Conservation (phyloP, 257 asterid species). For the Forsythia viridissima region DNA sequence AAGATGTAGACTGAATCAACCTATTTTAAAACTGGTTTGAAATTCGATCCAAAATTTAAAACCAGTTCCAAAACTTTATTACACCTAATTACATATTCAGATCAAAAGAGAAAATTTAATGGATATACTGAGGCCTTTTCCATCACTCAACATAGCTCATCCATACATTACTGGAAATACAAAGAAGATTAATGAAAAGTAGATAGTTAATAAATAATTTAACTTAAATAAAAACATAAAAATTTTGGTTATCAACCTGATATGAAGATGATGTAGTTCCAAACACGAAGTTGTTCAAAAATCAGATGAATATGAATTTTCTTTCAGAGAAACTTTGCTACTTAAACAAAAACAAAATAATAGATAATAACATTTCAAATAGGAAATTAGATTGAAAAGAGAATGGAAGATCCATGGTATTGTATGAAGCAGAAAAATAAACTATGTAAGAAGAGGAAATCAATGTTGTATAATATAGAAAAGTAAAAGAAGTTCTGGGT, state of each 20-base stretch:
- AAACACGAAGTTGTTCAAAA: conserved; percentile 43
- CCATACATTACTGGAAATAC: conserved; percentile 40
- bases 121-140: no score
- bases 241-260: conserved; percentile 35
- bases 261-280: conserved; percentile 73
- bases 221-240: not conserved
- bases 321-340: conserved; percentile 15
- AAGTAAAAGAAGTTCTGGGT: no score
- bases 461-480: not conserved
- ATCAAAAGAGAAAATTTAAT: no score
- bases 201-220: not conserved
- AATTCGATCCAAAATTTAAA: no score
- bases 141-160: conserved; percentile 32
- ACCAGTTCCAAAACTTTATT: no score
- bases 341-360: conserved; percentile 8
- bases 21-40: no score
- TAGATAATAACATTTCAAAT: conserved; percentile 17
- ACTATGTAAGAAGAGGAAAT: not conserved
- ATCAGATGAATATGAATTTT: conserved; percentile 15
- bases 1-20: no score
- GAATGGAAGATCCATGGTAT: conserved; percentile 14
- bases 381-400: not conserved
- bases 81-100: no score
- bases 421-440: not conserved
- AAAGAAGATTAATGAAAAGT: not conserved